Base-by-base conservation (phyloP, 176 grass and related monocot species). In the Olyra latifolia region DNA sequence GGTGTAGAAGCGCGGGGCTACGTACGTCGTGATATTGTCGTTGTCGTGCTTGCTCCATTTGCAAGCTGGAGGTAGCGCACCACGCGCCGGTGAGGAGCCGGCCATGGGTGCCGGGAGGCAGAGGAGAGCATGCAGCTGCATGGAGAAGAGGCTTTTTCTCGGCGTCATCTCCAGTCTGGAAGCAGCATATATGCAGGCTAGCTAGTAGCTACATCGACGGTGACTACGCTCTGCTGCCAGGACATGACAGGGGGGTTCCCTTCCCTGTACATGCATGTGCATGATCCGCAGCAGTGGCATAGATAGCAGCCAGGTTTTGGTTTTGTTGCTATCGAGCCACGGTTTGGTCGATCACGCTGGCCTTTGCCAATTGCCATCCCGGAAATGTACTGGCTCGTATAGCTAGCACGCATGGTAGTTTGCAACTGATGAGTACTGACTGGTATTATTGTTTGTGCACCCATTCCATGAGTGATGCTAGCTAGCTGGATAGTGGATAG, bases 31-130 rank as follows among this genome's bases (percentile, higher is more conserved):
- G 22, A 12, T 19, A 19, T 17, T 50, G 55, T 46, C 80, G 13
- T 6, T 57, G 71, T 75, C 64, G 35, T 52, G 10, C 32, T n/a
- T n/a, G n/a, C 42, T 63, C 35, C 6, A 40, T 20, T 32, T 24
- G 71, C 82, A 76, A 77, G 82, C 73, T 84, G 73, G 73, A 40
- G 58, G 53, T 23, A 55, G 66, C 39, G 2, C 47, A 75, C 59
- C 29, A 27, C 15, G 10, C n/a, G 19, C 72, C 70, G 11, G 24
- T 8, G 12, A 53, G 5, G 40, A 5, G 32, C 10, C n/a, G n/a
- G n/a, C n/a, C 28, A 0, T 3, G 0, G 0, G 20, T 44, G 56
- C 57, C 10, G 46, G 41, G 27, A 41, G 17, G 46, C 22, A 39
- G 48, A 1, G 28, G 48, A 1, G 28, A 17, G 46, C 69, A 30